These are phyloP conservation scores for Xylariaceae sp. DNA, from an alignment of 2,329 filamentous ascomycete genomes.

Conservation along the genomic window DNA sequence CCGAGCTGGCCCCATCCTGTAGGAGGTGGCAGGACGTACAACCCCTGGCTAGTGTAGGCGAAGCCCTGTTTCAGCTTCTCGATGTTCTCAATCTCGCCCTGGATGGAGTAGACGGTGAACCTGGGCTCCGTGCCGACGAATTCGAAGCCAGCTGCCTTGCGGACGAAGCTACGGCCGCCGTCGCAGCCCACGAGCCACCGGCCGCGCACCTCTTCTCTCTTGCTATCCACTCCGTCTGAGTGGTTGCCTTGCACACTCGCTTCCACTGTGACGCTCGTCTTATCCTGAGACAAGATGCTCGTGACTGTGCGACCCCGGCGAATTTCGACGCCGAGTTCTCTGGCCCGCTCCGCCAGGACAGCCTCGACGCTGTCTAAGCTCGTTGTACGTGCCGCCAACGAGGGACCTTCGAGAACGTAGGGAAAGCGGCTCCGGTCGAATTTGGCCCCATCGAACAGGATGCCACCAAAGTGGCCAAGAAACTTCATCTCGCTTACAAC, in stretches of 20 bases:
- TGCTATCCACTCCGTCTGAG: too few species aligned
- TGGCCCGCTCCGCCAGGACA: constrained; percentile 15
- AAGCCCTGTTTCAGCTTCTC: constrained; percentile 27
- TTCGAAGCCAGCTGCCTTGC: constrained; percentile 33
- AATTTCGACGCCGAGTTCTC: constrained; percentile 26
- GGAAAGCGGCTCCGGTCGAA: constrained; percentile 27
- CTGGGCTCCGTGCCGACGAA: constrained; percentile 34
- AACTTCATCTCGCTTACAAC: constrained; percentile 21
- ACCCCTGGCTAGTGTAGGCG: constrained; percentile 20
- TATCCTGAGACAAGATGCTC: constrained; percentile 15
- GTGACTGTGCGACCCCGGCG: constrained; percentile 24
- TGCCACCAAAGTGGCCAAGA: constrained; percentile 32
- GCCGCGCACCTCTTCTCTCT: constrained; percentile 16
- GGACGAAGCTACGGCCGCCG: constrained; percentile 36
- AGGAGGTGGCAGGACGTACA: constrained; percentile 22
- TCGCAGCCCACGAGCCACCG: constrained; percentile 40
- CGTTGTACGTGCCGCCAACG: constrained; percentile 17
- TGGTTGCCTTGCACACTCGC: constrained; percentile 1
- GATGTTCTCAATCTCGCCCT: constrained; percentile 30
- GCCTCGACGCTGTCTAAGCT: constrained; percentile 16
- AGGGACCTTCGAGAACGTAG: constrained; percentile 30
- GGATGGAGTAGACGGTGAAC: constrained; percentile 32
- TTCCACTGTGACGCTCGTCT: constrained; percentile 20
- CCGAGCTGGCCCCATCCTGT: not conserved
- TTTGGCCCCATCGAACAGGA: constrained; percentile 23